Evolutionary conservation across 2,329 filamentous ascomycete species (phyloP), one percentile per base, ranked within the genome.

Genomic region (Aspergillus melleus): DNA sequence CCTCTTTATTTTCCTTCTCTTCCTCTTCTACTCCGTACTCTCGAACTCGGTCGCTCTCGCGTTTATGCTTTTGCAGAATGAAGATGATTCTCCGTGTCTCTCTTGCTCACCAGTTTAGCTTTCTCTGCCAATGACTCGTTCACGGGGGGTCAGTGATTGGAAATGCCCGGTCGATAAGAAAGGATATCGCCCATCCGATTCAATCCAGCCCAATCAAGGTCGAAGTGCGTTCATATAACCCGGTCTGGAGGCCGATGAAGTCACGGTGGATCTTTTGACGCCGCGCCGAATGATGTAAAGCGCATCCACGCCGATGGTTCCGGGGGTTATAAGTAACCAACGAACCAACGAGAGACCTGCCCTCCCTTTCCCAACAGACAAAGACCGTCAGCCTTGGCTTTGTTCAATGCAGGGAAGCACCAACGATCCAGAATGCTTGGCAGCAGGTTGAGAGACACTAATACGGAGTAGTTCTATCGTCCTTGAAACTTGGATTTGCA

Each of bases 381-480:
- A 36, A 11, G 30, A 36, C 30, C 10, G 39, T 46, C 22, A 12
- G 29, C 10, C 52, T 59, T 62, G 60, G 60, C 55, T 59, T 44
- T 22, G 36, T 26, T 55, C 46, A 49, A 19, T 54, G 36, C 46
- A 52, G 55, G 54, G 54, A 49, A 53, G 44, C 58, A 60, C 29
- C 39, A 54, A 52, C 49, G 50, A 57, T 52, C 54, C 42, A 62
- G 64, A 66, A 67, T 66, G 62, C 65, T 66, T 64, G 64, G 64
- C 64, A 42, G 36, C 36, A 64, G 55, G 63, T 58, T 36, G 32
- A 36, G 12, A 36, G 32, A 14, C 32, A 12, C 32, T 36, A 14
- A 29, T 36, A 36, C 32, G 11, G 12, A 36, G 12, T 36, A 36
- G 11, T 42, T 42, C 32, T 36, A 36, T 12, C 32, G 11, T 8